Evolutionary conservation across 1,284 basidiomycete species (phyloP).

Genomic region (Naganishia sp.): DNA sequence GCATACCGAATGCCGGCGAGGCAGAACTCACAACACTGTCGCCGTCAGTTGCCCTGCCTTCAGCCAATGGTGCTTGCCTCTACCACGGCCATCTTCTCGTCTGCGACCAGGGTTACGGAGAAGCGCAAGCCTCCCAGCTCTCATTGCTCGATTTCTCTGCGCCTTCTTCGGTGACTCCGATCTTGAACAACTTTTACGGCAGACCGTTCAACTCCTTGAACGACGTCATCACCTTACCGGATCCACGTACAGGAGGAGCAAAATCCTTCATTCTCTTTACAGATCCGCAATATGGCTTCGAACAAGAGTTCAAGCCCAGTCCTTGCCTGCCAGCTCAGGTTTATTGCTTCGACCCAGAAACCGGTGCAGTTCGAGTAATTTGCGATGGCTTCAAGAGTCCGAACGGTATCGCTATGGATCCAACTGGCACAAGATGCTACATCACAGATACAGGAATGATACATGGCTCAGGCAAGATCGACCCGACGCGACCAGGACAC

Average conservation of each 20-base stretch:
- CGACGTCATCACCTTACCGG: conserved; percentile 37
- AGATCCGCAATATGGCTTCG: conserved; percentile 43
- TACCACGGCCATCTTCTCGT: conserved; percentile 37
- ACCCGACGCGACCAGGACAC: conserved; percentile 35
- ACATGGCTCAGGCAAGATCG: conserved; percentile 35
- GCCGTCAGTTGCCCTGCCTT: background rate
- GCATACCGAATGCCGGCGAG: too few relatives aligned
- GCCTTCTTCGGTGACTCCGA: background rate
- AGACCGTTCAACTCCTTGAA: conserved; percentile 39
- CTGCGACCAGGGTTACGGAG: conserved; percentile 40
- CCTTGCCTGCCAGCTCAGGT: conserved; percentile 37
- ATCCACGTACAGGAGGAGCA: conserved; percentile 4
- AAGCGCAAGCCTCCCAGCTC: conserved; percentile 35
- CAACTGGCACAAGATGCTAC: conserved; percentile 30
- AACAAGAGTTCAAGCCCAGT: conserved; percentile 41
- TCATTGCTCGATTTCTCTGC: conserved; percentile 33
- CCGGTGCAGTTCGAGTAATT: conserved; percentile 35
- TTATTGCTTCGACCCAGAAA: conserved; percentile 37
- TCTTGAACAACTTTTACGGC: conserved; percentile 37
- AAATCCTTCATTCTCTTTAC: conserved; percentile 44
- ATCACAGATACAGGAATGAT: conserved; percentile 42
- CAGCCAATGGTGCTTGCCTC: conserved; percentile 41
- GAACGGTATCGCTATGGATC: conserved; percentile 36
- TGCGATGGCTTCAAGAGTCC: conserved; percentile 34
- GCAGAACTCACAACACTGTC: background rate